These are phyloP conservation scores for Fusarium sp. DNA, from an alignment of 2,329 filamentous ascomycete genomes.

Conservation along the genomic window DNA sequence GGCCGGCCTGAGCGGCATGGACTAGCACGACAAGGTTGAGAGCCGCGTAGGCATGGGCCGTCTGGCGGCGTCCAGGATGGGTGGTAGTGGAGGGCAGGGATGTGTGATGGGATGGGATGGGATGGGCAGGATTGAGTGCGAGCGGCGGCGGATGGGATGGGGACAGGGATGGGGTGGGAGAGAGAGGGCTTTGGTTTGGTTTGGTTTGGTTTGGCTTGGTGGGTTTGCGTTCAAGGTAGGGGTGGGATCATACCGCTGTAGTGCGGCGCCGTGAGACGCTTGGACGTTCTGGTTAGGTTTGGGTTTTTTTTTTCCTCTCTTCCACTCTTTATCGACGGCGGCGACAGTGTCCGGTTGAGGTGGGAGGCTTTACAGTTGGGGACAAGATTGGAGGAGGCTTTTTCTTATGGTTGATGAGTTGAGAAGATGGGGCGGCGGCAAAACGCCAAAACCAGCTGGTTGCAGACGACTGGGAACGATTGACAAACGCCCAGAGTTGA, in stretches of 20 bases:
- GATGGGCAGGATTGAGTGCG: slow-evolving; percentile 31
- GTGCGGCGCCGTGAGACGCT: slow-evolving; percentile 5
- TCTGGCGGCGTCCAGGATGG: slow-evolving; percentile 38
- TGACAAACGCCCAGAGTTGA: slow-evolving; percentile 25
- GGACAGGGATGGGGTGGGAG: neutral
- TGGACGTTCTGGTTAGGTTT: slow-evolving; percentile 9
- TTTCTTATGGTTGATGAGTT: slow-evolving; percentile 25
- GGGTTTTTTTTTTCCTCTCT: neutral
- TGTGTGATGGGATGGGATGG: slow-evolving; percentile 9
- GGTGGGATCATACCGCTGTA: slow-evolving; percentile 34
- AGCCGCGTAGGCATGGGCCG: slow-evolving; percentile 46
- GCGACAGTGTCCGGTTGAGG: slow-evolving; percentile 1
- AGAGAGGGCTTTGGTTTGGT: neutral
- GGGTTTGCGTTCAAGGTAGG: slow-evolving; percentile 6
- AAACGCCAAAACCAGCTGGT: slow-evolving; percentile 27
- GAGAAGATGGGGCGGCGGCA: slow-evolving; percentile 26
- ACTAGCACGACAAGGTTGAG: slow-evolving; percentile 46
- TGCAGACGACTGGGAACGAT: slow-evolving; percentile 14
- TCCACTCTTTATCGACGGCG: neutral
- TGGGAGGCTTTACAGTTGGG: slow-evolving; percentile 9
- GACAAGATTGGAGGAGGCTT: slow-evolving; percentile 19
- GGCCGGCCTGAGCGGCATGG: slow-evolving; percentile 45
- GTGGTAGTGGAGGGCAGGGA: slow-evolving; percentile 33
- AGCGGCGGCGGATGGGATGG: slow-evolving; percentile 19
- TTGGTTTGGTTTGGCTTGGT: slow-evolving; percentile 4